Conservation (phyloP, 106 monocot genomes). For the Xerophyta viscosa region DNA sequence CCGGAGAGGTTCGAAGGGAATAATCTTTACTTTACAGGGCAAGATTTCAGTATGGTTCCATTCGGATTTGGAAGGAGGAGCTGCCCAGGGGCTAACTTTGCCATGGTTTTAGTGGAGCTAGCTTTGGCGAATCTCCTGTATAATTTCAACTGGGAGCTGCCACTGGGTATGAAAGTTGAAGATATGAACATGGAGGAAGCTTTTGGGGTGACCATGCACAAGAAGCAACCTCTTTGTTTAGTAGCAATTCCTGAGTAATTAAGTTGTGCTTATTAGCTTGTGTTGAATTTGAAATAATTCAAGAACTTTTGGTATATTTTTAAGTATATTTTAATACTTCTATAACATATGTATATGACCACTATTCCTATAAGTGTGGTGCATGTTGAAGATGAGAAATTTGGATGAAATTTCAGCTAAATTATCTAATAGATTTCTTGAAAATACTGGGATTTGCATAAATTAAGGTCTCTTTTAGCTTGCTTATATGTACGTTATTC, state of each 20-base stretch:
- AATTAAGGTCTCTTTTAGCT: no score
- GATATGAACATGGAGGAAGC: constrained; percentile 25
- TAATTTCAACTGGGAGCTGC: constrained; percentile 23
- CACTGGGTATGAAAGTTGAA: constrained; percentile 3
- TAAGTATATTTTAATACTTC: no score
- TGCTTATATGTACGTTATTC: no score
- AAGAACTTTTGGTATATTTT: no score
- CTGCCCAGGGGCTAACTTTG: constrained; percentile 27
- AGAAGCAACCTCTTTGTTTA: constrained; percentile 18
- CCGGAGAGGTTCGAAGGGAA: constrained; percentile 33
- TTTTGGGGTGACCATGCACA: constrained; percentile 15
- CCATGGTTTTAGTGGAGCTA: constrained; percentile 9
- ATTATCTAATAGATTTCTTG: no score
- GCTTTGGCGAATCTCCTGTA: constrained; percentile 23
- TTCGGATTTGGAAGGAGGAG: constrained; percentile 28
- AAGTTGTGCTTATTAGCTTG: no score
- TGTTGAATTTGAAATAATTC: no score
- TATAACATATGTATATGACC: no score
- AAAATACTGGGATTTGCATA: no score
- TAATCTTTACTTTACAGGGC: constrained; percentile 13
- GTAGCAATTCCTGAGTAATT: background rate
- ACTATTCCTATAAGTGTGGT: no score
- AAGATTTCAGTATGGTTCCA: constrained; percentile 19
- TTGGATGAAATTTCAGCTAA: no score
- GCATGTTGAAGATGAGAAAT: no score